Conservation (phyloP, 805 yeast species). For the Candida palmyrensis region DNA sequence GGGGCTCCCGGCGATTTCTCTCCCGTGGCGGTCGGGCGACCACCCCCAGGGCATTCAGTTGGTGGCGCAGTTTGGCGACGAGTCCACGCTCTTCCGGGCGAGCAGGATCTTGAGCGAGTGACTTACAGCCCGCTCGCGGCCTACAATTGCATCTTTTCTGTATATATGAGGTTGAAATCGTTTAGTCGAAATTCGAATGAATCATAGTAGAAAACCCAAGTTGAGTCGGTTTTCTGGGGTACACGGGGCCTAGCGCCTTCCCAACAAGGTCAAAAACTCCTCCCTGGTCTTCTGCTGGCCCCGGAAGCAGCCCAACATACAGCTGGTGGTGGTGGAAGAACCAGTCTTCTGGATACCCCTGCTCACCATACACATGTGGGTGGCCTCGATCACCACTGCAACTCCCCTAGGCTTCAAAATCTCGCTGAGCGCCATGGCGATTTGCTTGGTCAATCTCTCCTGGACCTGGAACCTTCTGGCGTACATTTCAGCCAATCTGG, state of each 20-base stretch:
- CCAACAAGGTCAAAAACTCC: constrained; percentile 81
- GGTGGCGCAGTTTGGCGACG: constrained; percentile 85
- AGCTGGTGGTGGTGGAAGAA: constrained; percentile 86
- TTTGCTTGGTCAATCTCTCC: constrained; percentile 93
- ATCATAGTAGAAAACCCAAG: no score
- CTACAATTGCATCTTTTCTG: no score
- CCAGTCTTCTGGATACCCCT: constrained; percentile 97
- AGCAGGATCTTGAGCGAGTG: background rate
- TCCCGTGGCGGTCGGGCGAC: constrained; percentile 55
- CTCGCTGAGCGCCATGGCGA: constrained; percentile 92
- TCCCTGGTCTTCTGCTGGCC: constrained; percentile 93
- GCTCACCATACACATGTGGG: constrained; percentile 99
- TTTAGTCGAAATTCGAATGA: no score
- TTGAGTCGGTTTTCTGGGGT: no score
- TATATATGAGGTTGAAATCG: no score
- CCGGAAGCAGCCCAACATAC: constrained; percentile 96
- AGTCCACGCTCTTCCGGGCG: constrained; percentile 49
- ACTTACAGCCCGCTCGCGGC: no score
- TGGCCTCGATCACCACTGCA: constrained; percentile 96
- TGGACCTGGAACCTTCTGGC: constrained; percentile 96
- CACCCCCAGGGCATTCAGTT: constrained; percentile 68
- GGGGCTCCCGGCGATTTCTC: constrained; percentile 79
- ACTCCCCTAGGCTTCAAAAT: constrained; percentile 93
- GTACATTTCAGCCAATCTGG: constrained; percentile 95
- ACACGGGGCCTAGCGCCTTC: constrained; percentile 51